These are phyloP conservation scores for Malus hybrid DNA, from an alignment of 331 rosid species.

Conservation along the genomic window DNA sequence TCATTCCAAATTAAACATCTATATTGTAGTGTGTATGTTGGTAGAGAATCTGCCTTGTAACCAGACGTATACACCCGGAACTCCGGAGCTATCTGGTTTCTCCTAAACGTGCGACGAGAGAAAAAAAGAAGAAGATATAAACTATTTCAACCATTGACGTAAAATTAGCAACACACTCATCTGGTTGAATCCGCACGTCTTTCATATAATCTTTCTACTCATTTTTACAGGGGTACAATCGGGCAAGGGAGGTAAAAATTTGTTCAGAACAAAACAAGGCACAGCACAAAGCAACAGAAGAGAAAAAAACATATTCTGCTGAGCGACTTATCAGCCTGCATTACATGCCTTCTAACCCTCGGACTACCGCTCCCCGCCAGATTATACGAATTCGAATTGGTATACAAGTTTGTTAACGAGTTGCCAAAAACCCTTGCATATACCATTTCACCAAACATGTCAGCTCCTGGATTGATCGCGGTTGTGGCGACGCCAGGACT, in stretches of 20 bases:
- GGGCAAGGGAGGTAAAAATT: not conserved
- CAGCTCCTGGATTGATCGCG: conserved; percentile 34
- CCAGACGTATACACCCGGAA: no score
- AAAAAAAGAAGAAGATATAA: not conserved
- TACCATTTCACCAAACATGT: conserved; percentile 58
- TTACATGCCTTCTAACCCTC: conserved; percentile 41
- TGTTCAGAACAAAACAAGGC: conserved; percentile 59
- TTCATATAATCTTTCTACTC: not conserved
- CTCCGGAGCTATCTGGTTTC: not conserved
- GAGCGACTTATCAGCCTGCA: conserved; percentile 43
- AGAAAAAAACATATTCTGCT: conserved; percentile 62
- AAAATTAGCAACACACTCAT: conserved; percentile 5
- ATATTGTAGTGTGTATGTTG: not conserved
- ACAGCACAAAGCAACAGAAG: conserved; percentile 56
- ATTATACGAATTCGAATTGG: conserved; percentile 49
- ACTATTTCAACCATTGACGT: not conserved
- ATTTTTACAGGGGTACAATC: conserved; percentile 27
- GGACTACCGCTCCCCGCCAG: conserved; percentile 38
- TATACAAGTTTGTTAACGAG: conserved; percentile 40
- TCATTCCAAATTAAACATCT: not conserved
- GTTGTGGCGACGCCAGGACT: conserved; percentile 26
- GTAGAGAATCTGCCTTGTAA: not conserved
- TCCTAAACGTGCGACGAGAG: not conserved
- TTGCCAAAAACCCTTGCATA: conserved; percentile 66
- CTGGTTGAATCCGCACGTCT: conserved; percentile 1